phyloP scores from a whole-genome alignment of 2,329 filamentous ascomycete genomes.

The Aspergillus pseudoterreus region DNA sequence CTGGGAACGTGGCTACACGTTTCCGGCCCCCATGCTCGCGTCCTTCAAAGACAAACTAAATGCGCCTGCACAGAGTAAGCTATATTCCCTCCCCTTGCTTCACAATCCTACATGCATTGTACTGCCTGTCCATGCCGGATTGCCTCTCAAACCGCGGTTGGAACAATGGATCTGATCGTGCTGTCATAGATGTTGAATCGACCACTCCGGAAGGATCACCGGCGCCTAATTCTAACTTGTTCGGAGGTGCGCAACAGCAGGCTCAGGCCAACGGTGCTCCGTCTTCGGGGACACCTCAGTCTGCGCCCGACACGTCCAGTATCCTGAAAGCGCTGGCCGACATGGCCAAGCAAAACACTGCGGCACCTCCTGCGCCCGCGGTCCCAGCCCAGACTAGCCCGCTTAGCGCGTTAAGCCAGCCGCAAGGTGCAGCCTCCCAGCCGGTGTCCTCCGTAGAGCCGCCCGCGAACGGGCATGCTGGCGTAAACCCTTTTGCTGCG shows the following conservation, averaged over 20 bases:
- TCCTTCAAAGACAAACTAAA: constrained; percentile 79
- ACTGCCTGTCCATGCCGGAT: neutral
- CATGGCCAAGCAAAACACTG: constrained; percentile 71
- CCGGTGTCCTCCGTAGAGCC: constrained; percentile 44
- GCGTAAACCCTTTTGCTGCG: constrained; percentile 56
- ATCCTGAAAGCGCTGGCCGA: constrained; percentile 78
- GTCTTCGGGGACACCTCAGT: constrained; percentile 20
- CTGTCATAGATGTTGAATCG: constrained; percentile 54
- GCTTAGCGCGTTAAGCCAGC: constrained; percentile 48
- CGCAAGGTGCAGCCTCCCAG: constrained; percentile 39
- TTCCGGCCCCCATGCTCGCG: constrained; percentile 73
- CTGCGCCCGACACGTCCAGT: constrained; percentile 55
- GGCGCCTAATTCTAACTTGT: constrained; percentile 40
- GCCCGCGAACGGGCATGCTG: constrained; percentile 44
- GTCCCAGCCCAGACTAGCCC: constrained; percentile 39
- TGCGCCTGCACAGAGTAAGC: constrained; percentile 63
- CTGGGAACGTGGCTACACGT: constrained; percentile 94
- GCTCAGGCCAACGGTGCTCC: constrained; percentile 23
- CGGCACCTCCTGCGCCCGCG: constrained; percentile 41
- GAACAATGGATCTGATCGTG: constrained; percentile 24
- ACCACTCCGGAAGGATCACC: constrained; percentile 64
- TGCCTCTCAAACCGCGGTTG: neutral
- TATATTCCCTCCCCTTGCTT: constrained; percentile 22
- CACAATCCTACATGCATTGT: neutral
- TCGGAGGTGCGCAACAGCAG: constrained; percentile 30